Evolutionary conservation across 495 filamentous ascomycete species (phyloP).

Genomic region (Daldinia bambusicola): DNA sequence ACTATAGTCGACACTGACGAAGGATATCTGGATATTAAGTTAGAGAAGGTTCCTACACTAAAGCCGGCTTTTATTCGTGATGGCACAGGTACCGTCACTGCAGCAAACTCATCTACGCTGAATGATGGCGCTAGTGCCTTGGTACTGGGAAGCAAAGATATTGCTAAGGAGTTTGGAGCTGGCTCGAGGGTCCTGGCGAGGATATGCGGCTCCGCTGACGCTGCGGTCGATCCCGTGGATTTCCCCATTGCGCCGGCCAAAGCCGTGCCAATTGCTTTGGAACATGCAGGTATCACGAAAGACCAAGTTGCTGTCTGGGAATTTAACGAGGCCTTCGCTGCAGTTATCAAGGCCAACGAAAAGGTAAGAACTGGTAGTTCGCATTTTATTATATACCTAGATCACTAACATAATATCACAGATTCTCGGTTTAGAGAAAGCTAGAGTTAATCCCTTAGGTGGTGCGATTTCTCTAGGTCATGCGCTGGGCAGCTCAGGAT

Average conservation of each 20-base stretch:
- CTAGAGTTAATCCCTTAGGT: constrained; percentile 85
- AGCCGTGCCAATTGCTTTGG: constrained; percentile 89
- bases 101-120: constrained; percentile 90
- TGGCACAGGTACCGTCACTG: constrained; percentile 89
- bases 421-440: constrained; percentile 81
- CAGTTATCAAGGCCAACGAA: constrained; percentile 93
- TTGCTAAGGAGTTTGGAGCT: constrained; percentile 78
- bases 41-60: constrained; percentile 83
- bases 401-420: constrained; percentile 47
- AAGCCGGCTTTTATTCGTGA: constrained; percentile 91
- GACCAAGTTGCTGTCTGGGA: constrained; percentile 95
- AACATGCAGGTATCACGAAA: constrained; percentile 86
- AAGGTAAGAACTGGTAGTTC: constrained; percentile 64
- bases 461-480: constrained; percentile 96
- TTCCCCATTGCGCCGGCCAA: constrained; percentile 94
- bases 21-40: constrained; percentile 83
- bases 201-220: constrained; percentile 88
- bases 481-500: constrained; percentile 92
- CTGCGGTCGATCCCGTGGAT: constrained; percentile 91
- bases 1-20: constrained; percentile 83
- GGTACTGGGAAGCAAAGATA: constrained; percentile 78
- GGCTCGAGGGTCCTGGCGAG: constrained; percentile 81
- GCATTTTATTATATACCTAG: constrained; percentile 31
- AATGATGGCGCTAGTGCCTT: constrained; percentile 96
- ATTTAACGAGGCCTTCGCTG: constrained; percentile 98